These are phyloP conservation scores for Volutella citrinella DNA, from an alignment of 2,329 filamentous ascomycete genomes.

Conservation along the genomic window DNA sequence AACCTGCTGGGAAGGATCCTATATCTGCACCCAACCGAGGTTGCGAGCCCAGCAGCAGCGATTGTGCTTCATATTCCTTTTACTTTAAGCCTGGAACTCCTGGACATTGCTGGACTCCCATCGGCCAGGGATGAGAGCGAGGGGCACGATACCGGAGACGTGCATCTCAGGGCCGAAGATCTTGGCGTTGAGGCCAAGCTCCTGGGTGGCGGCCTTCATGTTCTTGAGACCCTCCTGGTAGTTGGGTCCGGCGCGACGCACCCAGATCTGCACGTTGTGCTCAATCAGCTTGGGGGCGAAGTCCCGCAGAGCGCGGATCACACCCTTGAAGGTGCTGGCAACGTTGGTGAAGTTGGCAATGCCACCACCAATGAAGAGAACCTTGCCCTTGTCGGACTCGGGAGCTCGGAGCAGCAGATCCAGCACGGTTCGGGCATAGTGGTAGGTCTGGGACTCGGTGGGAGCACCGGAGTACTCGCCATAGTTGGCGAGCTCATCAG, in stretches of 20 bases:
- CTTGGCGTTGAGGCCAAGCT: constrained; percentile 75
- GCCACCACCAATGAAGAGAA: constrained; percentile 98
- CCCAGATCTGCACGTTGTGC: constrained; percentile 99
- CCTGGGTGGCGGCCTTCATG: constrained; percentile 94
- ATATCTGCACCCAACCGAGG: constrained; percentile 19
- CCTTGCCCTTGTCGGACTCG: constrained; percentile 83
- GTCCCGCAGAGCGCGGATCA: constrained; percentile 93
- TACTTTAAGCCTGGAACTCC: constrained; percentile 59
- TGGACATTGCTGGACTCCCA: constrained; percentile 59
- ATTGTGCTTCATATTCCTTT: no score
- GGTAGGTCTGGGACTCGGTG: constrained; percentile 97
- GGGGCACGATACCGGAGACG: constrained; percentile 92
- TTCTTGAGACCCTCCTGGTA: constrained; percentile 99
- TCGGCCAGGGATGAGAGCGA: constrained; percentile 72
- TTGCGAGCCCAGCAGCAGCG: no score
- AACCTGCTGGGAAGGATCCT: no score
- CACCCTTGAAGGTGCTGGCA: constrained; percentile 98
- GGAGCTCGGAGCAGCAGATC: constrained; percentile 97
- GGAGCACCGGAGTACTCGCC: constrained; percentile 99
- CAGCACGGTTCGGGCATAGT: constrained; percentile 95
- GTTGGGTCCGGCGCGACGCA: constrained; percentile 83
- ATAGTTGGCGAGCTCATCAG: constrained; percentile 97
- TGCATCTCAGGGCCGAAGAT: constrained; percentile 81
- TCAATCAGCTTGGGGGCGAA: constrained; percentile 81
- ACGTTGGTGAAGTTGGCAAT: constrained; percentile 99